Evolutionary conservation across 2,329 filamentous ascomycete genomes (phyloP), one percentile per base, ranked within the genome.

Genomic region (Niveomyces coronatus): DNA sequence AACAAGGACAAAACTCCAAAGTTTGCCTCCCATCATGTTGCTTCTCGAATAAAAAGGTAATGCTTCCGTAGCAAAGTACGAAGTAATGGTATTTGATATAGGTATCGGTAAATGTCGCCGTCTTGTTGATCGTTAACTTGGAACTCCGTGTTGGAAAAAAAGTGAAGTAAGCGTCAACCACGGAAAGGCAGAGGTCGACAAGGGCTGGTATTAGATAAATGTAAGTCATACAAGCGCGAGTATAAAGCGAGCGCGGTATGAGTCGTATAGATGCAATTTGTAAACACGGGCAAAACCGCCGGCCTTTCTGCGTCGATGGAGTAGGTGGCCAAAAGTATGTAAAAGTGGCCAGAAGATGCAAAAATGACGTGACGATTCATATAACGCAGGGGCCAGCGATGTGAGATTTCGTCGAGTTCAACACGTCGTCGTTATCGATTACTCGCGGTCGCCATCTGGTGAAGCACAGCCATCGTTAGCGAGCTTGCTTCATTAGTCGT

Each of bases 371-470:
- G n/a, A n/a, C n/a, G n/a, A n/a, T n/a, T n/a, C n/a, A n/a, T n/a
- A n/a, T n/a, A n/a, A n/a, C n/a, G n/a, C n/a, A n/a, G n/a, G n/a
- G n/a, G n/a, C n/a, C n/a, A n/a, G n/a, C n/a, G n/a, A n/a, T n/a
- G n/a, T n/a, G n/a, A n/a, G n/a, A n/a, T n/a, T n/a, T n/a, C n/a
- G n/a, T n/a, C n/a, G n/a, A n/a, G n/a, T n/a, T n/a, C n/a, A n/a
- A 15, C 14, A 9, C 9, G n/a, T 28, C 19, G 19, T 18, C 5
- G 10, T 8, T 10, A 14, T 31, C 24, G 24, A 29, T 38, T 45
- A 44, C 32, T 45, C 36, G 39, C 42, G 44, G 33, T 45, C 44
- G 35, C 44, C 44, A 32, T 45, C 44, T 45, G 13, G 15, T 4
- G 17, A 43, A 40, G 31, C 42, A 18, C 33, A 35, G 20, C 19